Base-by-base conservation (phyloP, 83 land plant genomes). In the Isoetes engelmannii region DNA sequence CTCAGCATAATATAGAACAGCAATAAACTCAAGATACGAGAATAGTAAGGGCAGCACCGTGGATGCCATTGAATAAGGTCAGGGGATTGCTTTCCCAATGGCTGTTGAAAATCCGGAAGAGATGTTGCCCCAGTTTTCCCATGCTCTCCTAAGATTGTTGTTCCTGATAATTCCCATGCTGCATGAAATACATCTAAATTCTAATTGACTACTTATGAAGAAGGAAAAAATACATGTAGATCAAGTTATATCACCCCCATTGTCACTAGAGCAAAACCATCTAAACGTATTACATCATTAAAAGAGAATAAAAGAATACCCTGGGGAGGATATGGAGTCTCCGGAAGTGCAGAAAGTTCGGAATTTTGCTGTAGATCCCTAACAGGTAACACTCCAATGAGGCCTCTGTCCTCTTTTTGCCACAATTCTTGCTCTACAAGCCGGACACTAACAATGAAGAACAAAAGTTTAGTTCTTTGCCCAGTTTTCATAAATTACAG, bases 391-490 rank as follows among this genome's bases (percentile, higher is more conserved):
- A 92, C 89, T 12, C 97, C 93, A 68, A 92, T 92, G 67, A 92
- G 66, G 1, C 97, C 92, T 17, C 46, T 88, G 67, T 92, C 97
- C 74, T 92, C 97, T 65, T 86, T 83, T 78, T 92, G 97, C 97
- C 97, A 88, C 45, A 92, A 76, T 69, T 92, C 97, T 71, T 92
- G 97, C 84, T 92, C 97, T 67, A 92, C 90, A 71, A 92, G 67
- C 68, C 84, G 83, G 61, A 92, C 97, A 84, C 97, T 92, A 51
- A 51, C 54, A 12, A 51, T 12, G 15, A 51, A 51, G 54, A 10
- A 51, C 54, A 51, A 15, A 51, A 12, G 2, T n/a, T 60, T 60
- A 60, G n/a, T 60, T 19, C 3, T 21, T n/a, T 8, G 28, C 19
- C 20, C 20, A n/a, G 17, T 15, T 9, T 9, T 13, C 12, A 60